These are phyloP conservation scores for Aspergillus funiculosus DNA, from an alignment of 495 filamentous ascomycete species.

Conservation along the genomic window DNA sequence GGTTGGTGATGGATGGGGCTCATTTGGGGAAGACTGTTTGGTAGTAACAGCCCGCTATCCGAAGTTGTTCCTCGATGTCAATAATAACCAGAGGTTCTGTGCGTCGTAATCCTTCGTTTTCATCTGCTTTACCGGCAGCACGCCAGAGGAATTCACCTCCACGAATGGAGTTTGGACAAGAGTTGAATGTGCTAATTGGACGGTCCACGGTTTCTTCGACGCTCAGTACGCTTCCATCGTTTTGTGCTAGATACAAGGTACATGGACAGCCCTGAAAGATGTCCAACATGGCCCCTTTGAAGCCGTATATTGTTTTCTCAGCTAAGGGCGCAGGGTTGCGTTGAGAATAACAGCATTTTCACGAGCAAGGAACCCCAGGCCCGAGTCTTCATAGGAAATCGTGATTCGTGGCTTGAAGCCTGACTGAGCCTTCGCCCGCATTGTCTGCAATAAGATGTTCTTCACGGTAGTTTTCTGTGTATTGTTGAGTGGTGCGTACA, in stretches of 20 bases:
- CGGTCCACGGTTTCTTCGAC: constrained; percentile 37
- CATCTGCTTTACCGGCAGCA: constrained; percentile 24
- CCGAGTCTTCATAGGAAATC: constrained; percentile 40
- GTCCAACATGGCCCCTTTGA: constrained; percentile 36
- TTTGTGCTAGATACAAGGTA: constrained; percentile 48
- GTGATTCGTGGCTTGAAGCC: constrained; percentile 15
- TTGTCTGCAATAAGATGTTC: constrained; percentile 7
- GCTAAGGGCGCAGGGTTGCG: constrained; percentile 42
- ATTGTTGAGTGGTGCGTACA: constrained; percentile 53
- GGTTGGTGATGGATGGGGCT: constrained; percentile 33
- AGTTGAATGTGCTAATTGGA: constrained; percentile 47
- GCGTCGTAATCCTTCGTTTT: constrained; percentile 12
- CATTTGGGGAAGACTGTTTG: constrained; percentile 42
- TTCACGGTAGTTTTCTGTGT: constrained; percentile 13
- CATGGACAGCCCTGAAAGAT: constrained; percentile 24
- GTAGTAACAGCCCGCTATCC: constrained; percentile 42
- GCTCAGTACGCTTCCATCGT: constrained; percentile 47
- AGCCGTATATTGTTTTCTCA: constrained; percentile 38
- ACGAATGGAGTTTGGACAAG: constrained; percentile 49
- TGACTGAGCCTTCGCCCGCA: background rate
- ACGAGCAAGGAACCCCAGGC: constrained; percentile 44
- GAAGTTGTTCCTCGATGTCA: constrained; percentile 48
- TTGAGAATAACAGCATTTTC: constrained; percentile 53
- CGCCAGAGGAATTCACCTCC: constrained; percentile 42
- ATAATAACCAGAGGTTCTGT: constrained; percentile 33